A percentile compares a stretch with the other conserved stretches of the same genome.
These are phyloP conservation scores for Physcomitrium patens DNA, from an alignment of 225 moss, liverwort and hornwort genomes.

Conservation along the genomic window DNA sequence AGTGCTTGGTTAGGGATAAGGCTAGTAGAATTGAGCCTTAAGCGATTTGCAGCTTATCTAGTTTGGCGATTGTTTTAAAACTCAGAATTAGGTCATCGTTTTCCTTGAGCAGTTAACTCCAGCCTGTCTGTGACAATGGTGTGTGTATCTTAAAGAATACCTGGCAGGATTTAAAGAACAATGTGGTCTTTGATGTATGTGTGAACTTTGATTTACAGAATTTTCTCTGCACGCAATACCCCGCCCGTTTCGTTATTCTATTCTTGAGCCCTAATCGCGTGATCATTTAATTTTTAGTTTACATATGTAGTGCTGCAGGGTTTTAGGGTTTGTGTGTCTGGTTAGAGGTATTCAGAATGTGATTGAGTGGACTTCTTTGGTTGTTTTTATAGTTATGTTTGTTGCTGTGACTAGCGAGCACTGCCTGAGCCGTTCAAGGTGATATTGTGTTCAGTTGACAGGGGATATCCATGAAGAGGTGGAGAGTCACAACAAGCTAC, in stretches of 20 bases:
- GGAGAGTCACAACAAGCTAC: conserved; percentile 69
- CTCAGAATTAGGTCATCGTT: not conserved
- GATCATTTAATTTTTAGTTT: not conserved
- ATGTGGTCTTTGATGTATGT: not conserved
- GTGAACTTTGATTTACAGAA: not conserved
- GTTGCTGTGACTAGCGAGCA: not conserved
- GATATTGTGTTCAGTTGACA: conserved; percentile 53
- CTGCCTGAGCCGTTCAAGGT: conserved; percentile 13
- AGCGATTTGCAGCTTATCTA: conserved; percentile 4
- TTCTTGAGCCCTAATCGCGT: not conserved
- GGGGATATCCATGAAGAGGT: conserved; percentile 83
- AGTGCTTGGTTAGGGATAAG: not conserved
- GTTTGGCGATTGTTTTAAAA: not conserved
- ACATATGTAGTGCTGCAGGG: not conserved
- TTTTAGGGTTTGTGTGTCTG: not conserved
- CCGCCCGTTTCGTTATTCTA: not conserved
- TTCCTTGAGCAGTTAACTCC: not conserved
- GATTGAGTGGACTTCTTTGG: not conserved
- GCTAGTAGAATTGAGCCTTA: not conserved
- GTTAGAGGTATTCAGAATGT: not conserved
- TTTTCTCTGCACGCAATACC: conserved; percentile 3
- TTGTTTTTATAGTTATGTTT: not conserved
- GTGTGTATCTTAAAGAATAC: not conserved
- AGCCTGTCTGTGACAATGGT: not conserved
- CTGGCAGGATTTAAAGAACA: not conserved